Percentiles rank a stretch among this genome's conserved stretches.
Conservation (phyloP, 2,329 filamentous ascomycete genomes). For the Endocalyx cinctus region DNA sequence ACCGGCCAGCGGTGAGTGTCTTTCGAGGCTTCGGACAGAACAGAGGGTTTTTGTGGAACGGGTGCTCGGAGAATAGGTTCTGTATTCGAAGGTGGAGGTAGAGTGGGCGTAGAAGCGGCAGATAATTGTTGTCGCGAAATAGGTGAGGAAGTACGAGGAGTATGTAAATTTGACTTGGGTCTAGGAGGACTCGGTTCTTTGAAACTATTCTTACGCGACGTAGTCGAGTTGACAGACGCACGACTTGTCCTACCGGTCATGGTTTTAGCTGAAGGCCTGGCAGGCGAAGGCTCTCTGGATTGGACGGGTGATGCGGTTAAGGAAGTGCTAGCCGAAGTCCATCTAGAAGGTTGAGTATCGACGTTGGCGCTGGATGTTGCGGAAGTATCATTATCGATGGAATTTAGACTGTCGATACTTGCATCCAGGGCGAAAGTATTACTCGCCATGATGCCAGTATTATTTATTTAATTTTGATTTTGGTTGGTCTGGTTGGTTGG, state of each 20-base stretch:
- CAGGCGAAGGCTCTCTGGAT: conserved; percentile 27
- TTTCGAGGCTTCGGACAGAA: conserved; percentile 42
- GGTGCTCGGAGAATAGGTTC: conserved; percentile 60
- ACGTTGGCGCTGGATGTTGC: conserved; percentile 25
- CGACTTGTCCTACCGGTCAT: conserved; percentile 19
- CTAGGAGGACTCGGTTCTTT: conserved; percentile 62
- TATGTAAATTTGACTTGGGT: conserved; percentile 47
- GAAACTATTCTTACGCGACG: conserved; percentile 61
- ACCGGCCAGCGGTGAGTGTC: conserved; percentile 69
- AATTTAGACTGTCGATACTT: conserved; percentile 28
- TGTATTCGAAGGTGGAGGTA: conserved; percentile 51
- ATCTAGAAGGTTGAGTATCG: conserved; percentile 27
- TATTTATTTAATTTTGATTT: conserved; percentile 1
- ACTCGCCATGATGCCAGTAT: conserved; percentile 22
- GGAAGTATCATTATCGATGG: conserved; percentile 26
- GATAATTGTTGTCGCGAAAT: conserved; percentile 65
- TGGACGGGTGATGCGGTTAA: conserved; percentile 24
- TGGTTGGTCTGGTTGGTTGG: conserved; percentile 12
- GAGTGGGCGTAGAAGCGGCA: conserved; percentile 60
- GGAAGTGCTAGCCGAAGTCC: conserved; percentile 27
- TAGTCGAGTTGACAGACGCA: conserved; percentile 30
- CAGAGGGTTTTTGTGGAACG: conserved; percentile 58
- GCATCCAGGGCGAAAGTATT: conserved; percentile 24
- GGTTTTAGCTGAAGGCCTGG: conserved; percentile 14
- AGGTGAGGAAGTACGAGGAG: conserved; percentile 53